phyloP scores from a whole-genome alignment of 441 rosid species.

The Arabidopsis lyrata region DNA sequence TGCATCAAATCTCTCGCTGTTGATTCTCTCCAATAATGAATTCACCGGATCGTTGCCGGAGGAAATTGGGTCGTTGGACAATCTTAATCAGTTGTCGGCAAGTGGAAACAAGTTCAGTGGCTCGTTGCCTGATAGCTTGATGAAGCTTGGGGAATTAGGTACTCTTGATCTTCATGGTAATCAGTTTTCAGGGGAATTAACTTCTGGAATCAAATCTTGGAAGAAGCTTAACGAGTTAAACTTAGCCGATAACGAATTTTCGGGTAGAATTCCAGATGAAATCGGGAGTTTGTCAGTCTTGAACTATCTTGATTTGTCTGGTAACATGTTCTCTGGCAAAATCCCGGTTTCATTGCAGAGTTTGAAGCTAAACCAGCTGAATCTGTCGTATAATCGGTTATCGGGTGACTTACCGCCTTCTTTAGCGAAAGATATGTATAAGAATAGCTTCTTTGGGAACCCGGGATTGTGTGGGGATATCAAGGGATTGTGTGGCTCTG shows the following conservation, averaged over 20 bases:
- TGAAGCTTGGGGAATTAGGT: slow-evolving; percentile 61
- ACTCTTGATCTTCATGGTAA: slow-evolving; percentile 81
- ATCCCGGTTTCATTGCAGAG: slow-evolving; percentile 76
- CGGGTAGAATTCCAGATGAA: slow-evolving; percentile 69
- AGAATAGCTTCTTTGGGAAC: slow-evolving; percentile 77
- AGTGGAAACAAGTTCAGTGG: slow-evolving; percentile 72
- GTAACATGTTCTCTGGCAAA: slow-evolving; percentile 65
- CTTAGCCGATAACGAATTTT: slow-evolving; percentile 65
- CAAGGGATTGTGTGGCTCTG: slow-evolving; percentile 68
- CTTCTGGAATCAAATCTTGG: slow-evolving; percentile 64
- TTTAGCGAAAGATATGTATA: slow-evolving; percentile 66
- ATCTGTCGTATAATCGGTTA: slow-evolving; percentile 74
- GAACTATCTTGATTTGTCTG: slow-evolving; percentile 89
- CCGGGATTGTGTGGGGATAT: slow-evolving; percentile 80
- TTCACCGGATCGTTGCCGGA: slow-evolving; percentile 76
- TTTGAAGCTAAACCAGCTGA: slow-evolving; percentile 87
- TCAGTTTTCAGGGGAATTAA: slow-evolving; percentile 71
- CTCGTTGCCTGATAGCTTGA: slow-evolving; percentile 65
- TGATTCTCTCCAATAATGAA: slow-evolving; percentile 65
- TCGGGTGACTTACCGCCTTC: slow-evolving; percentile 75
- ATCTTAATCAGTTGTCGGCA: slow-evolving; percentile 64
- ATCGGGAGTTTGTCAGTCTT: slow-evolving; percentile 81
- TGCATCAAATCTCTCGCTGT: slow-evolving; percentile 70
- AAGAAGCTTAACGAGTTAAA: slow-evolving; percentile 86
- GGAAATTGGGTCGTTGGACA: slow-evolving; percentile 69